phyloP scores from a whole-genome alignment of 805 yeast species.

The Starmera caribaea region DNA sequence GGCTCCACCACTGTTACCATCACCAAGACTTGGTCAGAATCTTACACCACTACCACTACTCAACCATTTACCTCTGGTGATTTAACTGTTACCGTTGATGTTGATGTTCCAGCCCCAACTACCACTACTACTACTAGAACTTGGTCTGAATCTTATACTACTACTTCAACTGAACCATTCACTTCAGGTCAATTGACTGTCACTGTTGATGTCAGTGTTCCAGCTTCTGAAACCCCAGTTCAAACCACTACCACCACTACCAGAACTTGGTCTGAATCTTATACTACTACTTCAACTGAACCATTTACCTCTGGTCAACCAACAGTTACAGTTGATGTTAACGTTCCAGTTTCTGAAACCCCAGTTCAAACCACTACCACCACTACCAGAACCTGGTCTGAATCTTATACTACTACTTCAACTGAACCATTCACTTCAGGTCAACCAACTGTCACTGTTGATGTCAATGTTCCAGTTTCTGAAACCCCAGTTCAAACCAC shows the following conservation, averaged over 20 bases:
- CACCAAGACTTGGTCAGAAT: neutral
- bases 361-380: neutral
- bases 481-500: neutral
- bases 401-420: neutral
- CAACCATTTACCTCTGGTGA: constrained; percentile 1
- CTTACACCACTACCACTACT: neutral
- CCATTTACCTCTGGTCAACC: constrained; percentile 1
- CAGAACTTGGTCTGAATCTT: neutral
- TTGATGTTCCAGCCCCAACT: constrained; percentile 1
- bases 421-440: constrained; percentile 3
- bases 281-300: neutral
- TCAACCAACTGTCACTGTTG: constrained; percentile 7
- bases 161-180: neutral
- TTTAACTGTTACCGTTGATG: constrained; percentile 2
- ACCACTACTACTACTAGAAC: neutral
- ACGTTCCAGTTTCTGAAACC: too few relatives aligned
- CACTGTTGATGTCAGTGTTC: neutral
- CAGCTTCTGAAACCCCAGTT: too few relatives aligned
- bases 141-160: neutral
- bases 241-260: neutral
- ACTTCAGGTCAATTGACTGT: constrained; percentile 1
- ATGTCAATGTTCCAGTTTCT: neutral
- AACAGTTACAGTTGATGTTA: neutral
- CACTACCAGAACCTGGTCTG: neutral
- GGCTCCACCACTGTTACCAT: neutral